Evolutionary conservation across 2,329 filamentous ascomycete species (phyloP), one percentile per base, ranked within the genome.

Genomic region (Ophiostoma tasmaniense): DNA sequence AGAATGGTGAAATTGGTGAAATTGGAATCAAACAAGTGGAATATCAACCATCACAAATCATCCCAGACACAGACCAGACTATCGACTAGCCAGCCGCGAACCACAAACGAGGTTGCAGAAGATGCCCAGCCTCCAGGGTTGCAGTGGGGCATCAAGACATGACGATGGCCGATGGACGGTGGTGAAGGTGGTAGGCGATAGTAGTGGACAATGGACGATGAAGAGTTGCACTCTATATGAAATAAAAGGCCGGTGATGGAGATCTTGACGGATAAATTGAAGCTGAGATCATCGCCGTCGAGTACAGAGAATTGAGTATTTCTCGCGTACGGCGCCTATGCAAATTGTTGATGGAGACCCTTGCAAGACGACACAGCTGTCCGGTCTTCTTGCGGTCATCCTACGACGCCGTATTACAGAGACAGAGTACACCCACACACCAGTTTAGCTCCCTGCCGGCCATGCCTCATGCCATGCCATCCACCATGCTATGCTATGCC

Each of bases 121-220:
- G 30, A 20, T 35, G 59, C 30, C 59, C 61, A 37, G 61, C 61
- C 61, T 22, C 28, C 59, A 64, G 61, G 28, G 61, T 64, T 64
- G 61, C 61, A 64, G 30, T 64, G 33, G 30, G 61, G 61, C 61
- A 64, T 64, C 61, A 64, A 64, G 33, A 64, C 61, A 64, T n/a
- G 33, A 64, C 33, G 61, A 37, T 10, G 59, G 25, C 42, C 55
- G 28, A 55, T 55, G 50, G 50, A 25, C n/a, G 50, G 8, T 25
- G 50, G 8, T 33, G 33, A 33, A 33, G 1, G 3, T 25, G n/a
- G n/a, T 25, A 22, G 20, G 22, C 17, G 50, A 13, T 20, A 17
- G 39, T 14, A 14, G 14, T 45, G 42, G 42, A 5, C 17, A 20
- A 20, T 20, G 14, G 42, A 7, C 6, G 42, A 20, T 45, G 4